These are phyloP conservation scores for Mortierella polycephala DNA, from an alignment of 371 early-diverging fungal species.

Conservation along the genomic window DNA sequence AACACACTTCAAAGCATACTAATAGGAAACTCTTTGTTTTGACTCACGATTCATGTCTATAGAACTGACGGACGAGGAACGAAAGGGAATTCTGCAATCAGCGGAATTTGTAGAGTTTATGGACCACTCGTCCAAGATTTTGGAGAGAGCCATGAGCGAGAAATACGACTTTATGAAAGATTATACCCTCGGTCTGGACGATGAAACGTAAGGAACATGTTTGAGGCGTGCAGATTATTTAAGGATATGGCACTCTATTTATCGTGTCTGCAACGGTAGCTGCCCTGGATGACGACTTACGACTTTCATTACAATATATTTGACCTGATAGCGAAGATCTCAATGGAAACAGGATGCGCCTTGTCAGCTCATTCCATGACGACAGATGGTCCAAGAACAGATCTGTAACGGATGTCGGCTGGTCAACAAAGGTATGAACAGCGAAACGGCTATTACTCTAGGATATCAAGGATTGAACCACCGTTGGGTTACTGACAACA, in stretches of 20 bases:
- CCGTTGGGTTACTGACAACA: background rate
- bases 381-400: slow-evolving; percentile 87
- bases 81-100: slow-evolving; percentile 74
- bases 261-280: background rate
- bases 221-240: no score
- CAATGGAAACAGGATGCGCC: slow-evolving; percentile 78
- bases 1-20: background rate
- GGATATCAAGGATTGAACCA: background rate
- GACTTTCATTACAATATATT: background rate
- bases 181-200: slow-evolving; percentile 83
- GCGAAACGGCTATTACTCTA: background rate
- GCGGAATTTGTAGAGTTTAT: slow-evolving; percentile 88
- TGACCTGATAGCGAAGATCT: slow-evolving; percentile 62
- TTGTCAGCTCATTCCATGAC: slow-evolving; percentile 78
- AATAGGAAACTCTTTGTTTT: background rate
- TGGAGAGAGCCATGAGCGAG: slow-evolving; percentile 92
- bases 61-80: slow-evolving; percentile 89
- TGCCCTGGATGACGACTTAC: background rate
- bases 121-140: slow-evolving; percentile 84
- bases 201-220: slow-evolving; percentile 60
- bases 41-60: background rate
- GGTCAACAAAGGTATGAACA: slow-evolving; percentile 86
- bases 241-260: background rate
- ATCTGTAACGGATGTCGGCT: slow-evolving; percentile 89
- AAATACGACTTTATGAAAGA: slow-evolving; percentile 93